Conservation (phyloP, 2,329 filamentous ascomycete species). For the Calonectria henricotiae region DNA sequence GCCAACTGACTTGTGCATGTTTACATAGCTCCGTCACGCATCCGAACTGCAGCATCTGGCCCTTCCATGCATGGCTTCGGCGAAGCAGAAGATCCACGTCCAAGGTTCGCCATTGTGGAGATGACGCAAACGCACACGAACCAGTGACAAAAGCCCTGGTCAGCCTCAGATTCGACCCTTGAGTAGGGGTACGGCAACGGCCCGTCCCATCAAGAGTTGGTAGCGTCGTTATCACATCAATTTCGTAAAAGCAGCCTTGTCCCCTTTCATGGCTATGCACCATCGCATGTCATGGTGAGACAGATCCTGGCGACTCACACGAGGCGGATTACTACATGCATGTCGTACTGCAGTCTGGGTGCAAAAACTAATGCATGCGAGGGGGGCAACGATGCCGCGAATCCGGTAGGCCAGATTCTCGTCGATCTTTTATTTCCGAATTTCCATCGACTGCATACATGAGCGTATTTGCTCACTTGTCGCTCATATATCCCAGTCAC, state of each 20-base stretch:
- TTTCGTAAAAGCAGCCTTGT: not conserved
- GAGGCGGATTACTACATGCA: not conserved
- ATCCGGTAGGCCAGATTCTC: not conserved
- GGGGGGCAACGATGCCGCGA: constrained; percentile 2
- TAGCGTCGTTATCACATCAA: not conserved
- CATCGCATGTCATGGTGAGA: not conserved
- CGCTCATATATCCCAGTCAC: not conserved
- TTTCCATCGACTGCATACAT: not conserved
- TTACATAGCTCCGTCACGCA: not conserved
- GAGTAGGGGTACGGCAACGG: not conserved
- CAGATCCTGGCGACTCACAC: not conserved
- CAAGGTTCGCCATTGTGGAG: constrained; percentile 9
- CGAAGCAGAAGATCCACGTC: constrained; percentile 18
- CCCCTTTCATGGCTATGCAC: not conserved
- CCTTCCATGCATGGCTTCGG: not conserved
- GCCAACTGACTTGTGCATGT: not conserved
- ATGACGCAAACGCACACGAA: constrained; percentile 8
- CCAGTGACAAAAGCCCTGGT: not conserved
- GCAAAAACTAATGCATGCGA: constrained; percentile 9
- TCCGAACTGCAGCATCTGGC: not conserved
- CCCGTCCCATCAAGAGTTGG: not conserved
- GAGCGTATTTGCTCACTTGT: not conserved
- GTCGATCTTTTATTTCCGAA: constrained; percentile 9
- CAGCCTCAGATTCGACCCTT: constrained; percentile 3
- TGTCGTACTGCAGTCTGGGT: not conserved